Evolutionary conservation across 2,329 filamentous ascomycete genomes (phyloP).

Genomic region (Orbilia oligospora): DNA sequence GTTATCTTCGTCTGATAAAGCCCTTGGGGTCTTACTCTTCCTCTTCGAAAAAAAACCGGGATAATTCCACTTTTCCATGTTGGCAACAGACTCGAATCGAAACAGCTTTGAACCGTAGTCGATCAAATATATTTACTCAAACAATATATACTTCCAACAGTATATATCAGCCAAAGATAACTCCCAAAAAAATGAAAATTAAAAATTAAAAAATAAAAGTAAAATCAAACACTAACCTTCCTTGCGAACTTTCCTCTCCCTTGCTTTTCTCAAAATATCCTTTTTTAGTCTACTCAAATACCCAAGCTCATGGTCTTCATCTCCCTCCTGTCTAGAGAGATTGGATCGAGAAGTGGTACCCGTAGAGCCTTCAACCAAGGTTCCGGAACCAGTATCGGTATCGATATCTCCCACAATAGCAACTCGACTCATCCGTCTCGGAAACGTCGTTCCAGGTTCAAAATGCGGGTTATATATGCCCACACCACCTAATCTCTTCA

Average conservation of each 20-base stretch:
- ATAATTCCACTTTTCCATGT: no score
- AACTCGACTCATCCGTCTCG: slow-evolving; percentile 28
- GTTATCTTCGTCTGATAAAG: neutral
- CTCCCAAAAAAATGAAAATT: neutral
- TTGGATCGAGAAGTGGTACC: neutral
- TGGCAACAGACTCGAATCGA: no score
- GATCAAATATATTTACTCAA: no score
- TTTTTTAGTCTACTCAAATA: neutral
- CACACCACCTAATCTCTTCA: slow-evolving; percentile 3
- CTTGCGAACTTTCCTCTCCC: neutral
- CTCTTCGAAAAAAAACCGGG: no score
- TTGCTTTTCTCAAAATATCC: neutral
- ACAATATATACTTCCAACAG: slow-evolving; percentile 38
- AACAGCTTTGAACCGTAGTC: no score
- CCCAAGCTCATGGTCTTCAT: neutral
- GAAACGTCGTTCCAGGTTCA: slow-evolving; percentile 7
- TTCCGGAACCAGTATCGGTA: neutral
- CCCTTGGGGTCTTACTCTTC: no score
- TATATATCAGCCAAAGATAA: slow-evolving; percentile 25
- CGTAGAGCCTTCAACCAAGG: neutral
- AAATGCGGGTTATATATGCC: slow-evolving; percentile 20
- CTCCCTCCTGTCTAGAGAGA: neutral
- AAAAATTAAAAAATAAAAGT: no score
- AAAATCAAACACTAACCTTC: neutral
- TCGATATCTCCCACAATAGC: neutral